Evolutionary conservation across 345 rosid species (phyloP).

Genomic region (Euphorbia pulcherrima): DNA sequence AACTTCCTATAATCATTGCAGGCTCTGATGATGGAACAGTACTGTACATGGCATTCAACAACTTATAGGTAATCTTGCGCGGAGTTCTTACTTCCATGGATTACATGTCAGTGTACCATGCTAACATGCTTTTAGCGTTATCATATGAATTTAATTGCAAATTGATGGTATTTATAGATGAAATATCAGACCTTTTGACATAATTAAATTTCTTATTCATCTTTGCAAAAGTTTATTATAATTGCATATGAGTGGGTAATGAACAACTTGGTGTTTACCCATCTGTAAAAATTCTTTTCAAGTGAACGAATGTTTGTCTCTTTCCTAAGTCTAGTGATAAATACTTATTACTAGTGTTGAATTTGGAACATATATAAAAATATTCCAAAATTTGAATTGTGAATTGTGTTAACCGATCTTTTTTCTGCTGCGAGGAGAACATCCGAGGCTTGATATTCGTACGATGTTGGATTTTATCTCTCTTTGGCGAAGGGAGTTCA

Average conservation of each 20-base stretch:
- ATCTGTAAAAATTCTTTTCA: neutral
- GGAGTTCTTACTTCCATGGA: neutral
- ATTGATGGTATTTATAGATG: neutral
- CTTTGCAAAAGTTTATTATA: neutral
- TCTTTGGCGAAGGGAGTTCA: too few species aligned
- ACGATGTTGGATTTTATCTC: too few species aligned
- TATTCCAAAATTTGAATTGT: neutral
- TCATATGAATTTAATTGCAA: too few species aligned
- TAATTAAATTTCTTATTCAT: neutral
- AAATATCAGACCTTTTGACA: neutral
- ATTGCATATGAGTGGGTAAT: neutral
- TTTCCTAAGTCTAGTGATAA: neutral
- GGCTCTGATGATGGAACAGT: conserved; percentile 88
- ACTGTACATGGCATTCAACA: conserved; percentile 76
- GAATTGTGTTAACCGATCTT: too few species aligned
- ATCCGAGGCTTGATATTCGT: too few species aligned
- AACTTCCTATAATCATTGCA: conserved; percentile 72
- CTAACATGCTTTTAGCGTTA: too few species aligned
- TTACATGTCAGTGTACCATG: neutral
- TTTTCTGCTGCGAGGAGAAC: too few species aligned
- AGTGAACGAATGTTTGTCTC: neutral
- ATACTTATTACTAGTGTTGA: neutral
- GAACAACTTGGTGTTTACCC: neutral
- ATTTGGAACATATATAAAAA: neutral
- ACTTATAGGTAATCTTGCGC: conserved; percentile 61